Evolutionary conservation across 164 flowering plant species (phyloP).

Genomic region (Berberis thunbergii): DNA sequence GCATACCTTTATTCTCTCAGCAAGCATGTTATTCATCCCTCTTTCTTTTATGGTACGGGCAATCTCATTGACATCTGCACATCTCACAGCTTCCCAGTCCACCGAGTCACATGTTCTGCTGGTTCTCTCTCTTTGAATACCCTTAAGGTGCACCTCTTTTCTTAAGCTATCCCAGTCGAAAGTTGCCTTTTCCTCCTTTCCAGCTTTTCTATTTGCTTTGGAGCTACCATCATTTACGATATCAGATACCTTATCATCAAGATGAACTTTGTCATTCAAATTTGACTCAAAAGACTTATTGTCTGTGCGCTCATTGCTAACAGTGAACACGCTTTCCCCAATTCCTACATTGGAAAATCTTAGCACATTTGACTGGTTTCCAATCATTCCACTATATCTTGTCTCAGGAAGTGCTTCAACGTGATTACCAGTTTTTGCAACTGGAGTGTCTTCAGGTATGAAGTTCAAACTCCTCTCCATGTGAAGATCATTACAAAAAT

Average conservation of each 20-base stretch:
- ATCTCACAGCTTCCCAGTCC: conserved; percentile 68
- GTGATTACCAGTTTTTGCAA: conserved; percentile 6
- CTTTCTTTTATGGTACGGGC: conserved; percentile 49
- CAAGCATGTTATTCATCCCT: conserved; percentile 61
- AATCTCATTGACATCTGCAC: conserved; percentile 42
- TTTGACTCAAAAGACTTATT: conserved; percentile 5
- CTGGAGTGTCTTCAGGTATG: neutral
- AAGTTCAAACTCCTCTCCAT: too few relatives aligned
- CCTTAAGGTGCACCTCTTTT: conserved; percentile 27
- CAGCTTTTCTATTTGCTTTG: conserved; percentile 28
- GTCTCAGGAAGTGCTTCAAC: conserved; percentile 8
- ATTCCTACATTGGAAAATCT: conserved; percentile 9
- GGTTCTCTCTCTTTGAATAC: conserved; percentile 28
- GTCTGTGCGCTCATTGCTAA: conserved; percentile 3
- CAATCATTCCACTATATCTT: conserved; percentile 9
- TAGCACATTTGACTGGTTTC: conserved; percentile 5
- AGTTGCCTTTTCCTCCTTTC: conserved; percentile 26
- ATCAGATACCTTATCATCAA: conserved; percentile 9
- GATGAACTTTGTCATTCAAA: conserved; percentile 9
- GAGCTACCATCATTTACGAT: conserved; percentile 10
- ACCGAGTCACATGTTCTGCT: conserved; percentile 42
- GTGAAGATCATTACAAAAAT: too few relatives aligned
- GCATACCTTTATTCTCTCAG: conserved; percentile 62
- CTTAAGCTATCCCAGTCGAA: conserved; percentile 71
- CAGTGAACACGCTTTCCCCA: conserved; percentile 4